Conservation (phyloP, 129 eudicot genomes). For the Tagetes patula region DNA sequence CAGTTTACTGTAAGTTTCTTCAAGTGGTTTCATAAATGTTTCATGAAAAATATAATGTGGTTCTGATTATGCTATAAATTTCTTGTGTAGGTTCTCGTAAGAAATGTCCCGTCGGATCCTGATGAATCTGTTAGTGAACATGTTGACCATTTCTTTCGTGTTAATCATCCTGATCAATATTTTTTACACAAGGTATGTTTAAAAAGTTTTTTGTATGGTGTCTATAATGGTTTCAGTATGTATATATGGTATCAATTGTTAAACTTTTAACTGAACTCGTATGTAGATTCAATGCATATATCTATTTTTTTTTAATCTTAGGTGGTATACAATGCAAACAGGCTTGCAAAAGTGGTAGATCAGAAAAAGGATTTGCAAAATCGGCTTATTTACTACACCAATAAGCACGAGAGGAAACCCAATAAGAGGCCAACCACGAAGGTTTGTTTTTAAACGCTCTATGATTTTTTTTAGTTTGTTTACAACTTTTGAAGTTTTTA, state of each 20-base stretch:
- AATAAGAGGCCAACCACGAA: constrained; percentile 60
- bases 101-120: constrained; percentile 91
- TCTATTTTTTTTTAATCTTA: constrained; percentile 29
- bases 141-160: constrained; percentile 91
- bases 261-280: background rate
- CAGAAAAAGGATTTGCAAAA: constrained; percentile 60
- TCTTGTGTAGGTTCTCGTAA: constrained; percentile 78
- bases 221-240: background rate
- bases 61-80: background rate
- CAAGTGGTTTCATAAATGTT: constrained; percentile 3
- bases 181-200: constrained; percentile 71
- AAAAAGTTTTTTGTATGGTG: background rate
- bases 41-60: background rate
- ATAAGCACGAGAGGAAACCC: constrained; percentile 69
- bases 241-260: background rate
- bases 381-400: constrained; percentile 78
- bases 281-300: background rate
- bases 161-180: constrained; percentile 87
- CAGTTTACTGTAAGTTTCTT: constrained; percentile 71
- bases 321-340: constrained; percentile 90
- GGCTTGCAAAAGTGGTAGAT: constrained; percentile 74
- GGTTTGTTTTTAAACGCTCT: constrained; percentile 47
- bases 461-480: no score
- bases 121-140: constrained; percentile 87
- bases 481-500: background rate